These are phyloP conservation scores for Alternaria ventricosa DNA, from an alignment of 2,329 filamentous ascomycete genomes.

Conservation along the genomic window DNA sequence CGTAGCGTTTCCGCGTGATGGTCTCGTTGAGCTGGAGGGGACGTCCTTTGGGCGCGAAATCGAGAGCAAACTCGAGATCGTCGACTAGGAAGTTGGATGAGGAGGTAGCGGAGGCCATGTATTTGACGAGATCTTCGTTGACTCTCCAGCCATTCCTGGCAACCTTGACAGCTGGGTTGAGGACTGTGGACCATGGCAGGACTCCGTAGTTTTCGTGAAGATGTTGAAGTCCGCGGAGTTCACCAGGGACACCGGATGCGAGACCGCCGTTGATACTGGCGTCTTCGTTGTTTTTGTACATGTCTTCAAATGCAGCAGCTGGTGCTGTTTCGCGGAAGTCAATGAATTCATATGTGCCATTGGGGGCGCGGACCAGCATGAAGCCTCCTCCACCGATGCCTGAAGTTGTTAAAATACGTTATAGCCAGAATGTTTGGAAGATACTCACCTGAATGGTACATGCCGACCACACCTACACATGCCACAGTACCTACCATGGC, in stretches of 20 bases:
- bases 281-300: constrained; percentile 76
- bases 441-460: constrained; percentile 53
- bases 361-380: constrained; percentile 74
- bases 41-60: constrained; percentile 85
- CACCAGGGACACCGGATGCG: constrained; percentile 71
- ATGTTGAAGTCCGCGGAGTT: constrained; percentile 79
- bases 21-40: constrained; percentile 74
- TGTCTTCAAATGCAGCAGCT: constrained; percentile 78
- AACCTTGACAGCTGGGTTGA: constrained; percentile 75
- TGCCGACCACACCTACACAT: constrained; percentile 57
- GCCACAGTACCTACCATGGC: constrained; percentile 56
- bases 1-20: constrained; percentile 82
- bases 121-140: constrained; percentile 74
- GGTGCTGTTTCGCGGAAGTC: constrained; percentile 92
- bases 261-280: constrained; percentile 76
- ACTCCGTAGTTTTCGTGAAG: constrained; percentile 74
- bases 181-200: constrained; percentile 64
- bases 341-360: constrained; percentile 82
- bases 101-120: constrained; percentile 65
- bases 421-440: background rate
- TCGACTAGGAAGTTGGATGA: constrained; percentile 72
- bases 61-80: constrained; percentile 80
- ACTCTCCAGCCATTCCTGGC: constrained; percentile 68
- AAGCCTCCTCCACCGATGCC: constrained; percentile 93
- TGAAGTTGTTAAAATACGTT: constrained; percentile 15